Conservation (phyloP, 106 monocot genomes). For the Narthecium ossifragum region DNA sequence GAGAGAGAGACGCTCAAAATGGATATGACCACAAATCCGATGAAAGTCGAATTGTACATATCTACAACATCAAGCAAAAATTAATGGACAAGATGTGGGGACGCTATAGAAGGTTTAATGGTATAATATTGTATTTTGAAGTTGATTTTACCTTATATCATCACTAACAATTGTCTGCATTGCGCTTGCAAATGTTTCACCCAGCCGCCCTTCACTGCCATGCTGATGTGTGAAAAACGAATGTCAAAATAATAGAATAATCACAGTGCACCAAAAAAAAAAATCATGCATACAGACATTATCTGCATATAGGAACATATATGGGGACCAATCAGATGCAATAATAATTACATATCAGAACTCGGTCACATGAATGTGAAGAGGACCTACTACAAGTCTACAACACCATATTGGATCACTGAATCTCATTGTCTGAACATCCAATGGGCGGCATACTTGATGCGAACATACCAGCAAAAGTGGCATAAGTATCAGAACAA, state of each 20-base stretch:
- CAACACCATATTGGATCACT: too few relatives aligned
- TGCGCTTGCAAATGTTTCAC: conserved; percentile 58
- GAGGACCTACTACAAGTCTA: too few relatives aligned
- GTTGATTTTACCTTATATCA: conserved; percentile 49
- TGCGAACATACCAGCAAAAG: too few relatives aligned
- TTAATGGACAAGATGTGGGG: neutral
- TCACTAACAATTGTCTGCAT: conserved; percentile 76
- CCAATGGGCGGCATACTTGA: too few relatives aligned
- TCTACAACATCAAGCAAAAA: conserved; percentile 32
- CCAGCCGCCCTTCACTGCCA: conserved; percentile 86
- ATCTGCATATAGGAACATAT: neutral
- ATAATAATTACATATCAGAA: too few relatives aligned
- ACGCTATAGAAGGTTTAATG: neutral
- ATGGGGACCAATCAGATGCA: neutral
- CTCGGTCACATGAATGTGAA: too few relatives aligned
- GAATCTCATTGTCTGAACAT: too few relatives aligned
- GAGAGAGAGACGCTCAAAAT: conserved; percentile 92
- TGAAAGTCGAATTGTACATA: conserved; percentile 99
- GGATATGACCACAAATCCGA: conserved; percentile 83
- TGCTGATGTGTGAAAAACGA: conserved; percentile 42
- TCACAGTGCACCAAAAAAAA: neutral
- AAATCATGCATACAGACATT: neutral
- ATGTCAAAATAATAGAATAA: neutral
- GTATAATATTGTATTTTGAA: neutral
- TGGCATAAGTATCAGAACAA: too few relatives aligned